These are phyloP conservation scores for Pisolithus orientalis DNA, from an alignment of 768 basidiomycete species.

Conservation along the genomic window DNA sequence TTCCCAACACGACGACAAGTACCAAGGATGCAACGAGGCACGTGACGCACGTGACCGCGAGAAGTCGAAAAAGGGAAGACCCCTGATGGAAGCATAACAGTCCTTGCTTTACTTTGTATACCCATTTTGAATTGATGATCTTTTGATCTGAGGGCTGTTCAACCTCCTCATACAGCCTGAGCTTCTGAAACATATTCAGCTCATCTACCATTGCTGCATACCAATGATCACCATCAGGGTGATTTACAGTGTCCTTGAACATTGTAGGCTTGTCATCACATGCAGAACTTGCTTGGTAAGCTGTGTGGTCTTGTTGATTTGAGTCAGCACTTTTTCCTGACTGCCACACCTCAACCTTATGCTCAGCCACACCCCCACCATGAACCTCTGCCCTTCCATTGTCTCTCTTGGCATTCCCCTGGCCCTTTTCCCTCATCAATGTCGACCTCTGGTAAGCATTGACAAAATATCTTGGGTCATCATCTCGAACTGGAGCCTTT, in stretches of 20 bases:
- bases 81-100: too few relatives aligned
- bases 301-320: background rate
- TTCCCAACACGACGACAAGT: too few relatives aligned
- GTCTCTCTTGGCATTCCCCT: background rate
- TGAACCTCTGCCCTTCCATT: background rate
- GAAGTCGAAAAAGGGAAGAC: too few relatives aligned
- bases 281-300: background rate
- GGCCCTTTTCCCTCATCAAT: background rate
- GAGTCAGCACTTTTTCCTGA: background rate
- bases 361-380: background rate
- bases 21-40: too few relatives aligned
- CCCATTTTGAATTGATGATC: too few relatives aligned
- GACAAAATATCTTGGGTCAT: background rate
- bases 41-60: too few relatives aligned
- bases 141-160: too few relatives aligned
- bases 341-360: background rate
- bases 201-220: background rate
- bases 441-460: background rate
- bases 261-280: background rate
- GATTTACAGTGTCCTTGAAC: background rate
- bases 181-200: too few relatives aligned
- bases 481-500: too few relatives aligned
- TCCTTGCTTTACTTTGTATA: too few relatives aligned
- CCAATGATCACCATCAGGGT: background rate
- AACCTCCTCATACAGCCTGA: too few relatives aligned